Conservation (phyloP, 2,329 filamentous ascomycete species). For the Neopestalotiopsis sp. region DNA sequence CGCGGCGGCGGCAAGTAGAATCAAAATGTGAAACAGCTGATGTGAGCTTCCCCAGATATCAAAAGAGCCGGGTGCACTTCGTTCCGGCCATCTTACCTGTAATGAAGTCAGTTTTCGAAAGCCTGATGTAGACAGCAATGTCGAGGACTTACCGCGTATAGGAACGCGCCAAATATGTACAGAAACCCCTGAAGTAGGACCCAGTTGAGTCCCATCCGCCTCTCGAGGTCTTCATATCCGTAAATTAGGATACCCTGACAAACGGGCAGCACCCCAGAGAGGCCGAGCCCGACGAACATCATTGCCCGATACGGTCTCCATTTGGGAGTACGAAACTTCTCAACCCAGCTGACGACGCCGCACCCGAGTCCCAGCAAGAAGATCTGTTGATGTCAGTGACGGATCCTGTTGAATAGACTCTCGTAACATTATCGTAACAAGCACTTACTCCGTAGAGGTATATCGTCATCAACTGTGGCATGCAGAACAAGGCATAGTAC, state of each 20-base stretch:
- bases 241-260: constrained; percentile 75
- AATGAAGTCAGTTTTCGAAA: background rate
- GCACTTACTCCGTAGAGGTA: constrained; percentile 77
- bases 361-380: constrained; percentile 78
- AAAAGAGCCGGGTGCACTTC: constrained; percentile 76
- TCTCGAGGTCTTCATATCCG: constrained; percentile 69
- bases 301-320: constrained; percentile 85
- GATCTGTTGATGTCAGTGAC: constrained; percentile 63
- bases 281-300: constrained; percentile 89
- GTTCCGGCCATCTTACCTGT: constrained; percentile 81
- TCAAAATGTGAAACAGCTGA: constrained; percentile 93
- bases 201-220: constrained; percentile 82
- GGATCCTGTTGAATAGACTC: constrained; percentile 1
- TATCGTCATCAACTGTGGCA: constrained; percentile 65
- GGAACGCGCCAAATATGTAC: constrained; percentile 83
- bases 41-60: constrained; percentile 95
- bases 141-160: constrained; percentile 74
- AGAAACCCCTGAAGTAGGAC: constrained; percentile 79
- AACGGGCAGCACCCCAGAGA: constrained; percentile 84
- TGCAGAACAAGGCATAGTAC: constrained; percentile 84
- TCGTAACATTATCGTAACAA: background rate
- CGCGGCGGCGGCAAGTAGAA: constrained; percentile 79
- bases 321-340: constrained; percentile 80
- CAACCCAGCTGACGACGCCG: constrained; percentile 76
- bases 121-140: too few species aligned